Evolutionary conservation across 495 filamentous ascomycete genomes (phyloP), one percentile per base, ranked within the genome.

Genomic region (Xylaria grammica): DNA sequence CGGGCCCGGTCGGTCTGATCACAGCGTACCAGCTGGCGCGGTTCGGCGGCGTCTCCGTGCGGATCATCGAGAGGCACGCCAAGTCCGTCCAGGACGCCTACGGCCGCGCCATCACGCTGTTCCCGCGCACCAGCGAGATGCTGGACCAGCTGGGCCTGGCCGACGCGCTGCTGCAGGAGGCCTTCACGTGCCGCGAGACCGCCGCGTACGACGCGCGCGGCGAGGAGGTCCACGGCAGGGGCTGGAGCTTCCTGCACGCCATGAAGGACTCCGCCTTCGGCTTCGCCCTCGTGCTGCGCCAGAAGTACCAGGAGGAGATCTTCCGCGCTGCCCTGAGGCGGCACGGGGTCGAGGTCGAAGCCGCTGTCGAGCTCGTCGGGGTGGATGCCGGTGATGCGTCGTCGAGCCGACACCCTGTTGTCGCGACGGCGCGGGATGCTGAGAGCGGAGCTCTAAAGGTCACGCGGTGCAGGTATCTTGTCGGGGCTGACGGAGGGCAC

Each of bases 1-100:
- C 87, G n/a, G 87, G 88, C n/a, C 88, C 88, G 0, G 82, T 87
- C 0, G 87, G 84, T 50, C 78, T 90, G 9, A 88, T 88, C 82
- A 81, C 82, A 27, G 86, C 88, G 0, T 78, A 82, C 45, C 90
- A 87, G 83, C 82, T 90, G 72, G 81, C 87, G 13, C 81, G 81
- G 46, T 86, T 77, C 63, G 86, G 86, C 4, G 78, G 70, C 5
- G 67, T 79, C 15, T 76, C 78, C 13, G 78, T 78, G 22, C 77
- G 79, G 30, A 76, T 82, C 67, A 60, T 82, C 26, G 78, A 82
- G 63, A 71, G 74, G 45, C 59, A 81, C 34, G 53, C 72, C 51
- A 71, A 64, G 30, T 65, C 70, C 9, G 63, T 57, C 11, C 76
- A 79, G 34, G 76, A 74, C 26, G 65, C 75, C 57, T 75, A 81